Evolutionary conservation across 352 stramenopile species (phyloP).

Genomic region (Thalassiosira allenii): DNA sequence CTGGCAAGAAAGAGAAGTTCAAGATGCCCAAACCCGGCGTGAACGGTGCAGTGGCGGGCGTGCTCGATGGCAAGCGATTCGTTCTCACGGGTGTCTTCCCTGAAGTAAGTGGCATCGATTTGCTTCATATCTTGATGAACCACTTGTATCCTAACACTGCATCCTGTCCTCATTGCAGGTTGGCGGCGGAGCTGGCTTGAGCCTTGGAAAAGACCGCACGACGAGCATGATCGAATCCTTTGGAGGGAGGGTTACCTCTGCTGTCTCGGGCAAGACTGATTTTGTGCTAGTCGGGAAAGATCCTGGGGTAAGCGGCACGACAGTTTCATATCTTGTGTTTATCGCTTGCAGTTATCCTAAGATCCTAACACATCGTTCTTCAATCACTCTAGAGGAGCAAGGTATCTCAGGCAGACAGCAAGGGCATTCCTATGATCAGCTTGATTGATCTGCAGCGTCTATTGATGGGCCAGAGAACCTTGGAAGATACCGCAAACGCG

Average conservation of each 20-base stretch:
- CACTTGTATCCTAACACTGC: too few species aligned
- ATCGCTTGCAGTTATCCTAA: too few species aligned
- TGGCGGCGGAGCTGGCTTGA: slow-evolving; percentile 68
- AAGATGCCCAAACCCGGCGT: slow-evolving; percentile 47
- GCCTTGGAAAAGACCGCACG: slow-evolving; percentile 62
- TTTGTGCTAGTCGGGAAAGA: slow-evolving; percentile 71
- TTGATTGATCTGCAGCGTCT: slow-evolving; percentile 43
- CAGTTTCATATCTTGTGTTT: too few species aligned
- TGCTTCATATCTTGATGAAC: too few species aligned
- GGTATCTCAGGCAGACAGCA: slow-evolving; percentile 50
- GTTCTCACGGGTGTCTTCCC: slow-evolving; percentile 79
- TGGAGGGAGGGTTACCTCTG: slow-evolving; percentile 58
- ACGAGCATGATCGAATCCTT: slow-evolving; percentile 62
- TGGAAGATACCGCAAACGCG: slow-evolving; percentile 29
- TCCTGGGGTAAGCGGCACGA: slow-evolving; percentile 52
- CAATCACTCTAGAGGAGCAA: too few species aligned
- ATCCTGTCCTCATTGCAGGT: too few species aligned
- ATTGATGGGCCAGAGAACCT: slow-evolving; percentile 33
- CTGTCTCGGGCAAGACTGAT: slow-evolving; percentile 66
- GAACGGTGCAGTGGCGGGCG: slow-evolving; percentile 50
- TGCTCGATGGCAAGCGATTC: slow-evolving; percentile 61
- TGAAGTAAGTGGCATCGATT: too few species aligned
- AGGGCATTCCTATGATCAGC: slow-evolving; percentile 45
- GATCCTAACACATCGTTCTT: too few species aligned
- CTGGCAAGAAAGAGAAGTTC: slow-evolving; percentile 40